Conservation (phyloP, 2,329 filamentous ascomycete species). For the Neonectria hederae region DNA sequence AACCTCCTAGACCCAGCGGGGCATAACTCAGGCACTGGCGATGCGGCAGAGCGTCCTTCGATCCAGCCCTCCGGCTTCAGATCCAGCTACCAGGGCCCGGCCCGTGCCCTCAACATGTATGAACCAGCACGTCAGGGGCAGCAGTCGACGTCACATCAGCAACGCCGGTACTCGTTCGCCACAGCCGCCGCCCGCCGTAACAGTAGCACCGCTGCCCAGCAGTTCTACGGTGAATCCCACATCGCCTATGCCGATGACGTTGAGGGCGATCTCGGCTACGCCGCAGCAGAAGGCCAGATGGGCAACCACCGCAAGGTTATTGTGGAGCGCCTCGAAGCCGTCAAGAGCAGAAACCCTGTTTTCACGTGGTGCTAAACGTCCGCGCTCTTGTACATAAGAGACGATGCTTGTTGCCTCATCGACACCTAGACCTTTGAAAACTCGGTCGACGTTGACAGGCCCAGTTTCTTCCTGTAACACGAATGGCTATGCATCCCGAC, state of each 20-base stretch:
- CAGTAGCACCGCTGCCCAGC: constrained; percentile 62
- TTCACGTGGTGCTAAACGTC: constrained; percentile 89
- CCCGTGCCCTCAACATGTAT: constrained; percentile 55
- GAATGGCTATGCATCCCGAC: background rate
- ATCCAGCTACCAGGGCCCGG: constrained; percentile 54
- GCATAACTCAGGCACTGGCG: constrained; percentile 28
- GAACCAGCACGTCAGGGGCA: constrained; percentile 55
- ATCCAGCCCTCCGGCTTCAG: constrained; percentile 33
- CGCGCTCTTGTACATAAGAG: background rate
- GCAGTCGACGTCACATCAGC: constrained; percentile 50
- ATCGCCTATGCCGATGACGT: constrained; percentile 77
- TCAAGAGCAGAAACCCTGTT: constrained; percentile 94
- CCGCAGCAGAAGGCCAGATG: constrained; percentile 93
- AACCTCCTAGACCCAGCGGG: constrained; percentile 30
- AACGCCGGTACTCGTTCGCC: constrained; percentile 65
- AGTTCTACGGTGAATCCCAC: constrained; percentile 61
- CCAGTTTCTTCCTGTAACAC: background rate
- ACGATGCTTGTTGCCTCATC: constrained; percentile 10
- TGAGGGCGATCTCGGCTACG: constrained; percentile 93
- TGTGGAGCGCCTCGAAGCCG: constrained; percentile 93
- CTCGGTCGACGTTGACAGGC: background rate
- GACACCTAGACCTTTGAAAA: background rate
- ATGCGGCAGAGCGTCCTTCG: constrained; percentile 35
- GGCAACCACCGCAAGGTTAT: constrained; percentile 93
- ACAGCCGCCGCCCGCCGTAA: constrained; percentile 58